Evolutionary conservation across 345 rosid species (phyloP), one percentile per base, ranked within the genome.

Genomic region (Eucalyptus polyanthemos): DNA sequence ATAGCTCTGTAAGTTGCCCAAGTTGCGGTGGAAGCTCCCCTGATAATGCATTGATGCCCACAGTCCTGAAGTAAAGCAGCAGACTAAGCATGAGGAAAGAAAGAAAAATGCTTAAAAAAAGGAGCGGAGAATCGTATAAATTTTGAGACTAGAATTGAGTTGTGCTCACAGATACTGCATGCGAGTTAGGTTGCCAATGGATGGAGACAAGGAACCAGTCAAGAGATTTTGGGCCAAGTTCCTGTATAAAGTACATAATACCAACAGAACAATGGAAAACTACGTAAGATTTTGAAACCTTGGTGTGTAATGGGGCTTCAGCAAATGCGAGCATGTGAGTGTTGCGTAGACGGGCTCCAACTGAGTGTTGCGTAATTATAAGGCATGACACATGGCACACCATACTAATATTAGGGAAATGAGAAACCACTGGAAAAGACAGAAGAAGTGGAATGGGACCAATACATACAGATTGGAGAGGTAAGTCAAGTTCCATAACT

Each of bases 11-110:
- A 88, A 95, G 97, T 90, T 89, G 54, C 69, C 98, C 97, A 85
- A 96, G 91, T 91, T 95, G 97, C 89, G 90, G 92, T 21, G 97
- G 98, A 88, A 96, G 89, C 89, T 95, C 95, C 87, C 97, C 98
- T 24, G 94, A 94, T 65, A 95, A 87, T 2, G 95, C 90, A 92
- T 96, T 95, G 69, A 89, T 91, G 86, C 94, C 95, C 88, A 96
- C 7, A 89, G 14, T 87, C 96, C 98, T 97, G 91, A 17, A 34
- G 9, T 56, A 50, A 87, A 87, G 49, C 27, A 81, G 89, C 44
- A 53, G 27, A 86, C 51, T 80, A 72, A 34, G 44, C 81, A 34
- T 19, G 42, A 34, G 44, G 44, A 69, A 62, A n/a, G 80, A 31
- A 67, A 31, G 22, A 16, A 31, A 9, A 72, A 69, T 34, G 19